phyloP scores from a whole-genome alignment of 495 filamentous ascomycete species.

The Aspergillus carlsbadensis region DNA sequence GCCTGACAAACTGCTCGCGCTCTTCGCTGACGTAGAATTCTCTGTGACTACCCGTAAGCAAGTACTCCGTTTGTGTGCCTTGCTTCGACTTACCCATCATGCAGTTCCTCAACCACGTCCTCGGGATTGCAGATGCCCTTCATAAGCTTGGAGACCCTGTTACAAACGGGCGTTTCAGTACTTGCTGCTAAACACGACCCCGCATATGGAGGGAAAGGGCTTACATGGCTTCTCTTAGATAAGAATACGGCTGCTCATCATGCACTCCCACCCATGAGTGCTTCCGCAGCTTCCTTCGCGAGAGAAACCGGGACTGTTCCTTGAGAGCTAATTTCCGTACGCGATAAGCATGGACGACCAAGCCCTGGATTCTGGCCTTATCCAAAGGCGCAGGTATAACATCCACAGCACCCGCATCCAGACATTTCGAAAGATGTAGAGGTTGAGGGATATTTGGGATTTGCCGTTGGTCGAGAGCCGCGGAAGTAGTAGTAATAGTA shows the following conservation, averaged over 20 bases:
- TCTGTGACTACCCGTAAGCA: constrained; percentile 21
- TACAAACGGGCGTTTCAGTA: neutral
- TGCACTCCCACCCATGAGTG: constrained; percentile 91
- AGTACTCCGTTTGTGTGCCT: neutral
- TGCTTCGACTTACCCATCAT: constrained; percentile 35
- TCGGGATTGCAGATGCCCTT: constrained; percentile 81
- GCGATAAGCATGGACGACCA: constrained; percentile 81
- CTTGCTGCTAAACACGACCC: neutral
- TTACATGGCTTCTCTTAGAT: constrained; percentile 77
- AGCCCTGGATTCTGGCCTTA: constrained; percentile 63
- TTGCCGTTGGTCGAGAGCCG: constrained; percentile 35
- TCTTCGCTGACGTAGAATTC: constrained; percentile 50
- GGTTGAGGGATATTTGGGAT: constrained; percentile 37
- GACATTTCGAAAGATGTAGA: constrained; percentile 58
- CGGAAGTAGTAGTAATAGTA: too few relatives aligned
- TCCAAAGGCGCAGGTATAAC: constrained; percentile 77
- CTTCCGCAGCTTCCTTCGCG: constrained; percentile 67
- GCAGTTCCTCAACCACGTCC: constrained; percentile 52
- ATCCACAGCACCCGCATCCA: constrained; percentile 84
- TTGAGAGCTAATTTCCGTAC: constrained; percentile 67
- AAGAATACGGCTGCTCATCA: constrained; percentile 83
- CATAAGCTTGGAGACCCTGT: constrained; percentile 88
- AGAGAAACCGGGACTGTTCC: constrained; percentile 65
- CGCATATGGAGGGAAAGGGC: constrained; percentile 12
- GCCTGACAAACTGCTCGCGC: constrained; percentile 60